Conservation (phyloP, 2,329 filamentous ascomycete genomes). For the Scortechinia acanthostroma region DNA sequence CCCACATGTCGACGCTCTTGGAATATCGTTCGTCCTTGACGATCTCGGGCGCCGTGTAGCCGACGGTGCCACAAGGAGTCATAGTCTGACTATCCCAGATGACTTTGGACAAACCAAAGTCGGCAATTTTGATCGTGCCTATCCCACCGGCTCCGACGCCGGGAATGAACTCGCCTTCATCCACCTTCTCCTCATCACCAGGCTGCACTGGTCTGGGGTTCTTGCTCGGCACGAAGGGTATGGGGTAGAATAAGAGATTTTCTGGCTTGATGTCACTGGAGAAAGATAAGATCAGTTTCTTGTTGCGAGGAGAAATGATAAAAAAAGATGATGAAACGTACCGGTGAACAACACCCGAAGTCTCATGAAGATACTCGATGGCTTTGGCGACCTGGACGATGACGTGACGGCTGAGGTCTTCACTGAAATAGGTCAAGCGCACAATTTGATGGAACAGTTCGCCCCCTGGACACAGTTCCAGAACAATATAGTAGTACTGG, state of each 20-base stretch:
- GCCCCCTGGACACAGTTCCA: conserved; percentile 89
- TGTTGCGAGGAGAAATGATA: not conserved
- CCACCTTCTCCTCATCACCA: conserved; percentile 93
- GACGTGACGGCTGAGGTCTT: conserved; percentile 87
- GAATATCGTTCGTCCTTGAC: conserved; percentile 98
- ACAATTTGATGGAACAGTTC: conserved; percentile 99
- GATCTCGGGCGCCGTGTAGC: conserved; percentile 95
- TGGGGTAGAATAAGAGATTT: conserved; percentile 88
- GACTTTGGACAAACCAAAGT: conserved; percentile 95
- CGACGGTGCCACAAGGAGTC: conserved; percentile 97
- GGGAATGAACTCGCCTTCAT: conserved; percentile 85
- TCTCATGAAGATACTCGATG: conserved; percentile 87
- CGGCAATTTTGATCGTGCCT: conserved; percentile 91
- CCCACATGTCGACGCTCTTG: conserved; percentile 99
- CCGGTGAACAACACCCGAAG: conserved; percentile 93
- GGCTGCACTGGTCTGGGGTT: conserved; percentile 73
- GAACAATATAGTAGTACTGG: conserved; percentile 95
- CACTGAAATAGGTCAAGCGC: conserved; percentile 94
- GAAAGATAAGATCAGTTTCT: not conserved
- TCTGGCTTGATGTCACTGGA: conserved; percentile 93
- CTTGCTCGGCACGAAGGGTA: conserved; percentile 73
- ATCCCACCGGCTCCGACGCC: conserved; percentile 84
- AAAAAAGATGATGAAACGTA: conserved; percentile 34
- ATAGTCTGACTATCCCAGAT: conserved; percentile 98
- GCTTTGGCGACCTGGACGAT: conserved; percentile 93